Conservation (phyloP, 1,284 basidiomycete species). For the Schizophyllum amplum region DNA sequence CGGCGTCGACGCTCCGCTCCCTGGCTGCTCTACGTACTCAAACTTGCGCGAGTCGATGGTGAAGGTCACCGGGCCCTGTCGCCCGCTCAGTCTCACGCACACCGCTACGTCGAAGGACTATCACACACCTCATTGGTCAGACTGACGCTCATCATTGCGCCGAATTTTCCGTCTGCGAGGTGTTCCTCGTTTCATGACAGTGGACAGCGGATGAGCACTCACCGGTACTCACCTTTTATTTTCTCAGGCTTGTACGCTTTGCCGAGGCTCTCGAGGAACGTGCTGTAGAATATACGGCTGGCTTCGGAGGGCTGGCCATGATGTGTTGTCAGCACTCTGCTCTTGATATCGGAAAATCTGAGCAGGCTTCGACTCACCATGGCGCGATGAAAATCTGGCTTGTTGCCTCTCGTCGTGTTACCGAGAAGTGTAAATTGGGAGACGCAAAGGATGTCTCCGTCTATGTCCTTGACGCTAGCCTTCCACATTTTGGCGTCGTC, state of each 20-base stretch:
- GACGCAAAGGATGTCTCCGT: conserved; percentile 82
- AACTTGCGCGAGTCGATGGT: conserved; percentile 73
- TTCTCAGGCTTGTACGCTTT: conserved; percentile 61
- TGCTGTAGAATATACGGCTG: conserved; percentile 64
- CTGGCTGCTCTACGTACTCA: conserved; percentile 31
- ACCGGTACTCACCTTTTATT: conserved; percentile 58
- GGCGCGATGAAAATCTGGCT: conserved; percentile 86
- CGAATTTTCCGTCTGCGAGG: conserved; percentile 77
- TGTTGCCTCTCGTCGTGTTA: conserved; percentile 79
- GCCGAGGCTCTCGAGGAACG: conserved; percentile 63
- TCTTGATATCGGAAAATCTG: neutral
- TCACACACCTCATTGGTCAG: conserved; percentile 73
- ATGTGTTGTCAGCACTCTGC: conserved; percentile 1
- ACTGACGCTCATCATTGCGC: conserved; percentile 88
- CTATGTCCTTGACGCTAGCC: conserved; percentile 72
- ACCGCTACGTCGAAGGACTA: neutral
- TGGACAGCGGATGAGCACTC: neutral
- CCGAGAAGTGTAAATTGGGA: conserved; percentile 90
- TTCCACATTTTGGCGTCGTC: conserved; percentile 69
- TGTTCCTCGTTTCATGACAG: conserved; percentile 2
- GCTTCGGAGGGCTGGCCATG: conserved; percentile 47
- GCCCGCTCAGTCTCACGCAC: conserved; percentile 8
- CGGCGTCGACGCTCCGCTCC: neutral
- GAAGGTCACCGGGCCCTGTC: conserved; percentile 76
- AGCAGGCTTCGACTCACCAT: conserved; percentile 54